A percentile compares a stretch with the other conserved stretches of the same genome.
Evolutionary conservation across 306 rosid species (phyloP).

Genomic region (Acmispon strigosus): DNA sequence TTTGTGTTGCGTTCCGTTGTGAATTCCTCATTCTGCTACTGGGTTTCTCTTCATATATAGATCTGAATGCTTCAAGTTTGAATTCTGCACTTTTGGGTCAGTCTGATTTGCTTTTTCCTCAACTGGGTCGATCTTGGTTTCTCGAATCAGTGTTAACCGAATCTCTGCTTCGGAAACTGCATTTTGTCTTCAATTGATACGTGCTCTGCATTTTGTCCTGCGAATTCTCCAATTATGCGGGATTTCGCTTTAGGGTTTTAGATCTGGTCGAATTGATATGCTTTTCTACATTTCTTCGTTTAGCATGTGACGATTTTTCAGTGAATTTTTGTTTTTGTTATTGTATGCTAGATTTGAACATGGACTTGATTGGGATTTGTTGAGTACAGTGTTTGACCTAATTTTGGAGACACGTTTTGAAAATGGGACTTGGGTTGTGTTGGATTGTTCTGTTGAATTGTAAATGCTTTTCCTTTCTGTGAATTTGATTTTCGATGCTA

Average conservation of each 20-base stretch:
- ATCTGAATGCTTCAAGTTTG: neutral
- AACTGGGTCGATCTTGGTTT: neutral
- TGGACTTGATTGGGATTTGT: neutral
- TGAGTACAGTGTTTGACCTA: neutral
- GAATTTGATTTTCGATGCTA: neutral
- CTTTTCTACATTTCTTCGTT: neutral
- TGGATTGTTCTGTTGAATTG: neutral
- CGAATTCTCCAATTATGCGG: neutral
- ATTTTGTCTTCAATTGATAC: neutral
- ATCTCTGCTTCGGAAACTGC: neutral
- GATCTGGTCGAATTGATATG: constrained; percentile 13
- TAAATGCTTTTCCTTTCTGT: neutral
- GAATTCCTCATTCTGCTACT: too few relatives aligned
- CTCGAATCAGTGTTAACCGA: neutral
- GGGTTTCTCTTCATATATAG: neutral
- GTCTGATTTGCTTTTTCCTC: neutral
- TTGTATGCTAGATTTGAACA: neutral
- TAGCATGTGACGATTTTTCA: neutral
- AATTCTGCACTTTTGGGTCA: neutral
- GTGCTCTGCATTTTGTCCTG: neutral
- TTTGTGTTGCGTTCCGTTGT: neutral
- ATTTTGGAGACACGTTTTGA: neutral
- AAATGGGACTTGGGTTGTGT: neutral
- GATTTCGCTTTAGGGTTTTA: neutral
- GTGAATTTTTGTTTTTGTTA: neutral